Evolutionary conservation across 768 basidiomycete genomes (phyloP).

Genomic region (Suillus tomentosus): DNA sequence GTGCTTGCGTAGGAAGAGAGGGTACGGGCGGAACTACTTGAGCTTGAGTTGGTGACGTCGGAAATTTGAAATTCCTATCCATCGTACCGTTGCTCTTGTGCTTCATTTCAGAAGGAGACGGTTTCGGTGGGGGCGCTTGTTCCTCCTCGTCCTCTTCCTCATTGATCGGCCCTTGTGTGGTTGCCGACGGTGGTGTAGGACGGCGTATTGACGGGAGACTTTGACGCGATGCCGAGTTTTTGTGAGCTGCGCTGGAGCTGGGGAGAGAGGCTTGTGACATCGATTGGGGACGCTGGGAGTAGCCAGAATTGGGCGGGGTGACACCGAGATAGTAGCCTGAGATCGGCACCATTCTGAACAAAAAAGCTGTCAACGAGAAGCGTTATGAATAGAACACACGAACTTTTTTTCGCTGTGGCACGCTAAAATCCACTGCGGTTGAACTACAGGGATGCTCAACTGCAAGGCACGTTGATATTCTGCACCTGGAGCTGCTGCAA

Average conservation of each 20-base stretch:
- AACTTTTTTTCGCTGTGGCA: constrained; percentile 86
- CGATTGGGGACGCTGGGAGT: constrained; percentile 60
- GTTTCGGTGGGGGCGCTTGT: constrained; percentile 26
- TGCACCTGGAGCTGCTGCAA: constrained; percentile 66
- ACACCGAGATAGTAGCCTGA: constrained; percentile 80
- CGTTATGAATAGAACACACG: constrained; percentile 26
- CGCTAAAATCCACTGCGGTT: constrained; percentile 93
- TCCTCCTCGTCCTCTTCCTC: constrained; percentile 38
- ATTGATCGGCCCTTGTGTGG: constrained; percentile 42
- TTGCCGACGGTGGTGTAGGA: constrained; percentile 40
- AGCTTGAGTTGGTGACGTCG: constrained; percentile 40
- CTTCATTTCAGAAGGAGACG: constrained; percentile 17
- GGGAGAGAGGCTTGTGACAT: constrained; percentile 71
- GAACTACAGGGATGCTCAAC: constrained; percentile 91
- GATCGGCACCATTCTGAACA: constrained; percentile 83
- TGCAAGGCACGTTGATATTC: constrained; percentile 96
- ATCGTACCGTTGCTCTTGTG: constrained; percentile 70
- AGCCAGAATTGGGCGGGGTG: constrained; percentile 48
- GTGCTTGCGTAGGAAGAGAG: constrained; percentile 22
- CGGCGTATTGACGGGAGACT: constrained; percentile 68
- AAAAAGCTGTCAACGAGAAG: constrained; percentile 1
- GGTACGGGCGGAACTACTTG: constrained; percentile 17
- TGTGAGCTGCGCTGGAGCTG: constrained; percentile 40
- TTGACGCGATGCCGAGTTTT: constrained; percentile 51
- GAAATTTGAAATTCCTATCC: constrained; percentile 78